Evolutionary conservation across 2,329 filamentous ascomycete species (phyloP).

Genomic region (Furcasterigmium sp.): DNA sequence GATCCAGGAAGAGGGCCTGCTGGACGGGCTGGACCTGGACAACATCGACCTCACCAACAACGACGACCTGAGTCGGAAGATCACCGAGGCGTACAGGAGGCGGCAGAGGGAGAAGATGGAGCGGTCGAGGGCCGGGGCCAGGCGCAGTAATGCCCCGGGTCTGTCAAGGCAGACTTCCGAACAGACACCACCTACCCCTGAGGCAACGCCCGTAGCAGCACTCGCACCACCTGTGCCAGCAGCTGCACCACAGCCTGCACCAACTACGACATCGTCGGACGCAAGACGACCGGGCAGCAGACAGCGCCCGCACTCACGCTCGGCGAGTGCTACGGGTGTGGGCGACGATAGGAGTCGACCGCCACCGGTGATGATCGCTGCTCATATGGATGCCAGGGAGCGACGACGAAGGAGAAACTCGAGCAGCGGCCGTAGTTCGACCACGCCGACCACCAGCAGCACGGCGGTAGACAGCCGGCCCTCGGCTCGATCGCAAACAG

Average conservation of each 20-base stretch:
- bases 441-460: conserved; percentile 36
- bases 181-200: conserved; percentile 10
- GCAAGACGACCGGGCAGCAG: conserved; percentile 15
- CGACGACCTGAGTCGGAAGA: conserved; percentile 84
- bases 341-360: conserved; percentile 47
- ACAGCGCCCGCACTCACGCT: conserved; percentile 38
- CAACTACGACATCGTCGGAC: conserved; percentile 21
- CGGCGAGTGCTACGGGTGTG: conserved; percentile 35
- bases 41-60: conserved; percentile 80
- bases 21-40: conserved; percentile 85
- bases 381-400: conserved; percentile 45
- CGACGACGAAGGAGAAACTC: conserved; percentile 44
- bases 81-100: conserved; percentile 81
- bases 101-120: conserved; percentile 54
- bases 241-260: background rate
- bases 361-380: conserved; percentile 38
- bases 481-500: conserved; percentile 59
- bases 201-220: conserved; percentile 4
- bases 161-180: conserved; percentile 26
- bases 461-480: conserved; percentile 38
- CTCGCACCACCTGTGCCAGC: background rate
- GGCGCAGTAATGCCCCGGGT: background rate
- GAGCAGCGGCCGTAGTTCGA: conserved; percentile 51
- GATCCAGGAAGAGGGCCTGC: conserved; percentile 79
- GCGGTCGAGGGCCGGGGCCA: conserved; percentile 5